phyloP scores from a whole-genome alignment of 129 eudicot genomes.

The Apium graveolens region DNA sequence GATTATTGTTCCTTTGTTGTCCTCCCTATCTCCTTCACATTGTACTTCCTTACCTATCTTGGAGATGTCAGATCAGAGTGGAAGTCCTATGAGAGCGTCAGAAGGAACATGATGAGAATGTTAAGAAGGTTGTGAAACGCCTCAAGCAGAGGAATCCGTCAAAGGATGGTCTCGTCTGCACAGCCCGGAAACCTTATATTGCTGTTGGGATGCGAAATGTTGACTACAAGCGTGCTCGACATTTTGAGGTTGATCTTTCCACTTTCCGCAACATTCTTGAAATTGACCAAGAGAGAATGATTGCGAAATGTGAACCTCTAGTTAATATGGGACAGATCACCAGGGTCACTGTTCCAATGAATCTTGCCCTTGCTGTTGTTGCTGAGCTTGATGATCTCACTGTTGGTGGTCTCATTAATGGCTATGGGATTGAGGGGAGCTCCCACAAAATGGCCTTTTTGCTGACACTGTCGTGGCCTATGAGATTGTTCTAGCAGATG shows the following conservation, averaged over 20 bases:
- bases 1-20: slow-evolving; percentile 83
- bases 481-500: slow-evolving; percentile 83
- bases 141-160: slow-evolving; percentile 76
- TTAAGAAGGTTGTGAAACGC: slow-evolving; percentile 79
- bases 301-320: slow-evolving; percentile 88
- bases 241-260: slow-evolving; percentile 95
- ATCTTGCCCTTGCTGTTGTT: slow-evolving; percentile 89
- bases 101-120: slow-evolving; percentile 85
- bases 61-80: slow-evolving; percentile 71
- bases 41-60: slow-evolving; percentile 78
- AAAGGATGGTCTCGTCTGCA: slow-evolving; percentile 93
- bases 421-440: slow-evolving; percentile 97
- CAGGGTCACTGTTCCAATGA: slow-evolving; percentile 80
- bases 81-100: slow-evolving; percentile 78
- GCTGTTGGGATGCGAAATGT: slow-evolving; percentile 98
- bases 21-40: slow-evolving; percentile 71
- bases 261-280: slow-evolving; percentile 81
- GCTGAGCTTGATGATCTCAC: slow-evolving; percentile 98
- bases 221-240: slow-evolving; percentile 93
- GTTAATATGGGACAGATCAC: slow-evolving; percentile 98
- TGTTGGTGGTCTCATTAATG: slow-evolving; percentile 98
- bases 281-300: slow-evolving; percentile 78
- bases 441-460: slow-evolving; percentile 90
- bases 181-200: slow-evolving; percentile 97
- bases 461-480: slow-evolving; percentile 97